A percentile compares a stretch with the other conserved stretches of the same genome.
These are phyloP conservation scores for Lycium barbarum DNA, from an alignment of 257 asterid species.

Conservation along the genomic window DNA sequence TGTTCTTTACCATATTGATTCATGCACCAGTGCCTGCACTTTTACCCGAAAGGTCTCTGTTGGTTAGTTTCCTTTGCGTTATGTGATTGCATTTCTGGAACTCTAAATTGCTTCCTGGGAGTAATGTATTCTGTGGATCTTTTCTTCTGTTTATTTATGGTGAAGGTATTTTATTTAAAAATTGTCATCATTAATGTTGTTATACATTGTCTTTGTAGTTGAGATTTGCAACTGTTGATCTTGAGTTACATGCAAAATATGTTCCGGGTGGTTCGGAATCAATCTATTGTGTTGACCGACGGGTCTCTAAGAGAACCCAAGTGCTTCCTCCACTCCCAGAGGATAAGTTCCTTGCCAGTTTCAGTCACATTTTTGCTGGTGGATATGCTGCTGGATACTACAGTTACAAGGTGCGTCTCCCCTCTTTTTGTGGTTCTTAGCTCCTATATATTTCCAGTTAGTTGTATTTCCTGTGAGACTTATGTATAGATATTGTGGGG, in stretches of 20 bases:
- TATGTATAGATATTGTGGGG: conserved; percentile 1
- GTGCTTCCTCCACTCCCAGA: conserved; percentile 87
- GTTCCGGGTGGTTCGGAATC: conserved; percentile 89
- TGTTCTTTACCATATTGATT: not conserved
- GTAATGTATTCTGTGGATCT: not conserved
- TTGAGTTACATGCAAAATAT: conserved; percentile 82
- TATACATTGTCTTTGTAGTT: conserved; percentile 58
- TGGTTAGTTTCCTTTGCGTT: conserved; percentile 15
- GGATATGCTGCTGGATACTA: conserved; percentile 99
- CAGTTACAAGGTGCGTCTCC: conserved; percentile 85
- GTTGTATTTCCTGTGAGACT: not conserved
- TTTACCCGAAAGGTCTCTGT: not conserved
- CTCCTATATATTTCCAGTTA: not conserved
- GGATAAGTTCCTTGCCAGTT: conserved; percentile 87
- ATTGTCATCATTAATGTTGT: conserved; percentile 19
- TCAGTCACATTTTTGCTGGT: conserved; percentile 94
- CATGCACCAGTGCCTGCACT: not conserved
- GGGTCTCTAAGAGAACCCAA: conserved; percentile 76
- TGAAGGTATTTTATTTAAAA: conserved; percentile 1
- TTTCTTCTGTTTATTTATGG: conserved; percentile 17
- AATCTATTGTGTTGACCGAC: conserved; percentile 76
- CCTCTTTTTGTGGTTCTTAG: not conserved
- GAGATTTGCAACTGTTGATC: conserved; percentile 80
- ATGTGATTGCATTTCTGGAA: not conserved
- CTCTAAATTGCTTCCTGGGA: conserved; percentile 5